Base-by-base conservation (phyloP, 306 rosid genomes). In the Begonia peltatifolia region DNA sequence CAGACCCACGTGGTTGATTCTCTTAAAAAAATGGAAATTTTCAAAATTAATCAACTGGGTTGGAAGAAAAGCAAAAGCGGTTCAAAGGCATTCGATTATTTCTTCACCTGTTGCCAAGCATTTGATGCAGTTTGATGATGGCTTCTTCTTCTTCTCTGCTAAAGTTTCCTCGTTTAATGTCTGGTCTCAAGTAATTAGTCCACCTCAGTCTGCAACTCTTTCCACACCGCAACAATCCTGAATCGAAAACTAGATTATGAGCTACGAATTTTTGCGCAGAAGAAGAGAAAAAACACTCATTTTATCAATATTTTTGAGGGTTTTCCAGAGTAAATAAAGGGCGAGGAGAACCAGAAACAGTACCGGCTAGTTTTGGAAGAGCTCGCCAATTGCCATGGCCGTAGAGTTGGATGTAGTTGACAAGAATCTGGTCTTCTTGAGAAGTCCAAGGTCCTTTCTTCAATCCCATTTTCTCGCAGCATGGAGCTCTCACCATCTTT, bases 381-480 rank as follows among this genome's bases (percentile, higher is more conserved):
- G 48, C 48, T 44, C 48, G 12, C 48, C 48, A 44, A 12, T 44
- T 44, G 48, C 13, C 48, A 44, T 44, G 48, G 48, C 48, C 48
- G 14, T 44, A 44, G 6, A 44, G 48, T 12, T 44, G 48, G 14
- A 44, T 44, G 48, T 44, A 44, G 14, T 44, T 44, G 12, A 44
- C 14, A 11, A 44, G 14, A 10, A 44, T 44, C 14, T 44, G 48
- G 14, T 44, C 48, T 44, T 44, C 48, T 44, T 44, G 14, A 44
- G 48, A n/a, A 44, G 48, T 44, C 48, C 48, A 44, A 44, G 48
- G 48, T 11, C 48, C 48, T 44, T 44, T 44, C 48, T 44, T 44
- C 14, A 44, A 44, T 10, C 48, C 48, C 48, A 44, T 44, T 44
- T 44, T 44, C 48, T 44, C 48, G 14, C 48, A 44, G 48, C 48